Base-by-base conservation (phyloP, 2,329 filamentous ascomycete genomes). In the Pseudogymnoascus verrucosus region DNA sequence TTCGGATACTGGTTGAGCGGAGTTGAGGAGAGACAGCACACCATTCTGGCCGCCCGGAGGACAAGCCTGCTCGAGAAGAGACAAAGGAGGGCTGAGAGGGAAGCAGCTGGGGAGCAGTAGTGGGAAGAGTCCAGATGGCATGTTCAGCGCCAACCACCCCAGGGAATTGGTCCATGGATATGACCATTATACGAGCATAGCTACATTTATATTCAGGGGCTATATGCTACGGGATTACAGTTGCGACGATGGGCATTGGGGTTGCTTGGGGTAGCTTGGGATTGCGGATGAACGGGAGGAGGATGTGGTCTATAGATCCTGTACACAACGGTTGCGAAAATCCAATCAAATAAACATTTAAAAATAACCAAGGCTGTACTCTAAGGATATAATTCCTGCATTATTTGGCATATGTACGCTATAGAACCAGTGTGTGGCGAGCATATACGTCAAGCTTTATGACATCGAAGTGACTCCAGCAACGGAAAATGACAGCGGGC, bases 1-100 rank as follows among this genome's bases (percentile, higher is more conserved):
- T 97, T 98, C 79, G 95, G 95, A 70, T 97, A 97, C 83, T 99
- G 93, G 92, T 81, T 99, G 71, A 88, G 93, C 80, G 90, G 91
- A 67, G 90, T 98, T 64, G 91, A 97, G 77, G 81, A 90, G 73
- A 83, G 87, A 75, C 93, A 98, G 78, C 83, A 88, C 69, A 84
- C 85, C 68, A 84, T 92, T 67, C 80, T 99, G 65, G 80, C 82
- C 68, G 89, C 93, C 74, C 87, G 93, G 74, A 93, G 92, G 81
- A 83, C 89, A 69, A 77, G 82, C 63, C 82, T 99, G 69, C 80
- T 98, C 64, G 93, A 96, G 80, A 98, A 98, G 87, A 84, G 95
- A 75, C 87, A 87, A 76, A 83, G 91, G 77, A 87, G 88, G 75
- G 88, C 87, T 65, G 83, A 87, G 75, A 79, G 85, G 64, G 85